Evolutionary conservation across 208 protist species (phyloP).

Genomic region (Zelonia costaricensis): DNA sequence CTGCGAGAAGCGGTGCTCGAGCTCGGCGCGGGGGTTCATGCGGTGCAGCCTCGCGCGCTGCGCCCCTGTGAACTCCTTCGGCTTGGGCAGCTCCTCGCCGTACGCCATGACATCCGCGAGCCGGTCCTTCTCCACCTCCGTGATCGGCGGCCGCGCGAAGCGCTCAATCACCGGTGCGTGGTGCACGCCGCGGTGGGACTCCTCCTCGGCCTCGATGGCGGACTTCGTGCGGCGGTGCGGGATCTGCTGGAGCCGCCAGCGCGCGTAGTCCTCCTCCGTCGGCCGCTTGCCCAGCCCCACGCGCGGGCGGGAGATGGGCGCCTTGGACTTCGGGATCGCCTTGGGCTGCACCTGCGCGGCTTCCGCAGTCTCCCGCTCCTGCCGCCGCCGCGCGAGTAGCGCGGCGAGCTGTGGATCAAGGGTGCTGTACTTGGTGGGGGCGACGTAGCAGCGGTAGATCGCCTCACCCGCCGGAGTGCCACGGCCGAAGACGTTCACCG

Average conservation of each 20-base stretch:
- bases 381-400: constrained; percentile 45
- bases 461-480: constrained; percentile 86
- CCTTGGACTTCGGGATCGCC: constrained; percentile 81
- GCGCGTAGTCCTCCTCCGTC: constrained; percentile 57
- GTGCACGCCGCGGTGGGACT: constrained; percentile 23
- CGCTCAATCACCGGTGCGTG: constrained; percentile 5
- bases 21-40: constrained; percentile 48
- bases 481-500: constrained; percentile 76
- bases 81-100: constrained; percentile 63
- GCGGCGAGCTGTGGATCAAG: constrained; percentile 77
- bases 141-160: constrained; percentile 57
- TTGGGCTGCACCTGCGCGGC: constrained; percentile 61
- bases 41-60: constrained; percentile 53
- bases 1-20: constrained; percentile 67
- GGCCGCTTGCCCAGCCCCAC: constrained; percentile 45
- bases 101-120: constrained; percentile 83
- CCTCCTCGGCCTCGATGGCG: constrained; percentile 57
- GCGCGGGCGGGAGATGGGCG: constrained; percentile 63
- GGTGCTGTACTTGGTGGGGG: constrained; percentile 75
- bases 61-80: constrained; percentile 59
- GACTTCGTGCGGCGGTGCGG: constrained; percentile 59
- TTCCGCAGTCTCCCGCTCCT: constrained; percentile 70
- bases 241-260: constrained; percentile 66
- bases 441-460: constrained; percentile 86
- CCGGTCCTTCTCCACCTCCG: constrained; percentile 79